Conservation (phyloP, 2,329 filamentous ascomycete genomes). For the Cladosporium sp. region DNA sequence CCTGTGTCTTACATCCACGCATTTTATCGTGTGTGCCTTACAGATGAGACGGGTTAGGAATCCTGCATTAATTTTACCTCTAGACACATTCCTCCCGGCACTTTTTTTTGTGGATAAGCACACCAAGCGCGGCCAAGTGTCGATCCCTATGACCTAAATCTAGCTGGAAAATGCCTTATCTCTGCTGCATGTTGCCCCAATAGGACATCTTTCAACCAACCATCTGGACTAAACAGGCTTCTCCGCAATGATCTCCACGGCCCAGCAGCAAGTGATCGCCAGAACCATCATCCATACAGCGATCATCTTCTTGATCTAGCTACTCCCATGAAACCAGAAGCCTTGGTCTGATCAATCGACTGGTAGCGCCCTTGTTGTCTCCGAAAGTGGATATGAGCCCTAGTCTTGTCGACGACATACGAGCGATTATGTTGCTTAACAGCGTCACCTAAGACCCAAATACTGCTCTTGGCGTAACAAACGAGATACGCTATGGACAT, state of each 20-base stretch:
- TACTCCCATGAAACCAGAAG: constrained; percentile 11
- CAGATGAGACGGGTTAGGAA: not conserved
- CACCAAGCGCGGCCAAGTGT: constrained; percentile 2
- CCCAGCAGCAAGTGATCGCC: constrained; percentile 1
- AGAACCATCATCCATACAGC: constrained; percentile 4
- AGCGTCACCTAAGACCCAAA: constrained; percentile 3
- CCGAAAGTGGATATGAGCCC: not conserved
- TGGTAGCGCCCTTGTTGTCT: not conserved
- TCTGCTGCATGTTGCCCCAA: not conserved
- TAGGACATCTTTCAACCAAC: not conserved
- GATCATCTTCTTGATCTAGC: constrained; percentile 5
- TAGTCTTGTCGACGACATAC: not conserved
- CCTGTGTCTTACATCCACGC: not conserved
- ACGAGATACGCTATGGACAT: constrained; percentile 15
- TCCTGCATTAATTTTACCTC: not conserved
- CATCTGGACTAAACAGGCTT: not conserved
- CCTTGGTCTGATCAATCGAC: not conserved
- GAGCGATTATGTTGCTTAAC: not conserved
- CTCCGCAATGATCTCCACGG: constrained; percentile 7
- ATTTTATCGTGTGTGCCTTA: not conserved
- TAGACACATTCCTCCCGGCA: not conserved
- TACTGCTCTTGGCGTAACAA: not conserved
- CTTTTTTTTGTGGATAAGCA: not conserved
- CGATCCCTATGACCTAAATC: not conserved
- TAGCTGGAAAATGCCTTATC: constrained; percentile 1